Evolutionary conservation across 345 rosid species (phyloP).

Genomic region (Melaleuca quinquenervia): DNA sequence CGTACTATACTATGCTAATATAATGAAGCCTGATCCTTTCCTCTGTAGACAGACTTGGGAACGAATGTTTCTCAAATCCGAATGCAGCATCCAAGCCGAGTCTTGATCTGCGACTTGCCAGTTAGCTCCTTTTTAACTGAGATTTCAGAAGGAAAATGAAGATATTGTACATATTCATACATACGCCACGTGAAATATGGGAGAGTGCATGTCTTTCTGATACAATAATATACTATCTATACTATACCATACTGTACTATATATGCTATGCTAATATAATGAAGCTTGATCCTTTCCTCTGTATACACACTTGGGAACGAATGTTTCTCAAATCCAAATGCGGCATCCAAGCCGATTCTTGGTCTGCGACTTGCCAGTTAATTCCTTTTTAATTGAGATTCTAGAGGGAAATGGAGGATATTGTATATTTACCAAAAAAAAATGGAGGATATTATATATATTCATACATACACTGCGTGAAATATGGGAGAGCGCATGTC

Average conservation of each 20-base stretch:
- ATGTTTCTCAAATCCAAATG: neutral
- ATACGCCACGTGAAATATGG: neutral
- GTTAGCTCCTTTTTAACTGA: neutral
- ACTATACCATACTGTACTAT: too few species aligned
- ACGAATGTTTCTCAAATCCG: neutral
- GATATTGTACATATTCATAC: neutral
- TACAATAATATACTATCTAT: neutral
- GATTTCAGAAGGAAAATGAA: neutral
- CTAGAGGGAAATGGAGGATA: neutral
- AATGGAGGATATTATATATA: too few species aligned
- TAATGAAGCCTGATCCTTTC: neutral
- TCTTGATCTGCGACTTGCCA: neutral
- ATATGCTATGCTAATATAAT: neutral
- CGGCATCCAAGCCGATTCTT: neutral
- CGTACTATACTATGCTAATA: neutral
- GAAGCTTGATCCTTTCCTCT: neutral
- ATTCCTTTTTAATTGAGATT: neutral
- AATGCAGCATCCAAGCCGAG: neutral
- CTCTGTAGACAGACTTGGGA: neutral
- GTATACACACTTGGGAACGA: neutral
- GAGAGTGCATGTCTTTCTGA: too few species aligned
- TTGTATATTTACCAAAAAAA: too few species aligned
- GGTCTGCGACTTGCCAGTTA: neutral
- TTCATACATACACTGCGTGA: neutral
- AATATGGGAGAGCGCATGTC: neutral